Evolutionary conservation across 805 yeast species (phyloP).

Genomic region (Isabelozyma gotoi): DNA sequence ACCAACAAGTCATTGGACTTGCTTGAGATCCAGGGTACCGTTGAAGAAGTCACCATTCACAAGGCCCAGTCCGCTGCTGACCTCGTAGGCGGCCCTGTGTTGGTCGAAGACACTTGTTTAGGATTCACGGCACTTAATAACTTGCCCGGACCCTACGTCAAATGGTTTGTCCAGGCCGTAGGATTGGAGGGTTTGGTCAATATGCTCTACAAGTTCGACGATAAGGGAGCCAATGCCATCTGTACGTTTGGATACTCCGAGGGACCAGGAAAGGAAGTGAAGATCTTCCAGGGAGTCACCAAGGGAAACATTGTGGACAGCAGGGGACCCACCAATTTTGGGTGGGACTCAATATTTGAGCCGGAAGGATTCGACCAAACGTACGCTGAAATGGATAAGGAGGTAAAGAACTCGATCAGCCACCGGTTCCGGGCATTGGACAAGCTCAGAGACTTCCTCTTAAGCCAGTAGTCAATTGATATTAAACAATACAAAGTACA

Average conservation of each 20-base stretch:
- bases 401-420: slow-evolving; percentile 74
- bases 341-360: slow-evolving; percentile 91
- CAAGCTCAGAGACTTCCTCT: slow-evolving; percentile 60
- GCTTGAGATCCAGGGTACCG: slow-evolving; percentile 88
- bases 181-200: slow-evolving; percentile 78
- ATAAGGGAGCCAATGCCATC: slow-evolving; percentile 81
- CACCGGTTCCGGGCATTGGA: slow-evolving; percentile 86
- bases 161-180: slow-evolving; percentile 81
- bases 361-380: slow-evolving; percentile 70
- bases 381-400: slow-evolving; percentile 86
- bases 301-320: slow-evolving; percentile 75
- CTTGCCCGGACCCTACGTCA: slow-evolving; percentile 92
- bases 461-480: slow-evolving; percentile 8
- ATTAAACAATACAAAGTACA: background rate
- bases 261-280: slow-evolving; percentile 72
- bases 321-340: slow-evolving; percentile 81
- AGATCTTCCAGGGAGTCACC: slow-evolving; percentile 81
- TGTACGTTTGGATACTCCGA: slow-evolving; percentile 92
- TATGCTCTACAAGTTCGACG: slow-evolving; percentile 77
- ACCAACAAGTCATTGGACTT: slow-evolving; percentile 71
- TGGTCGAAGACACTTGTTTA: slow-evolving; percentile 94
- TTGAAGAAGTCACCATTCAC: slow-evolving; percentile 75
- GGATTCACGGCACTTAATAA: slow-evolving; percentile 75
- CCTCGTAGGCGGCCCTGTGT: slow-evolving; percentile 70
- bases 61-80: slow-evolving; percentile 76